These are phyloP conservation scores for Plasmopara viticola DNA, from an alignment of 352 stramenopile species.

Conservation along the genomic window DNA sequence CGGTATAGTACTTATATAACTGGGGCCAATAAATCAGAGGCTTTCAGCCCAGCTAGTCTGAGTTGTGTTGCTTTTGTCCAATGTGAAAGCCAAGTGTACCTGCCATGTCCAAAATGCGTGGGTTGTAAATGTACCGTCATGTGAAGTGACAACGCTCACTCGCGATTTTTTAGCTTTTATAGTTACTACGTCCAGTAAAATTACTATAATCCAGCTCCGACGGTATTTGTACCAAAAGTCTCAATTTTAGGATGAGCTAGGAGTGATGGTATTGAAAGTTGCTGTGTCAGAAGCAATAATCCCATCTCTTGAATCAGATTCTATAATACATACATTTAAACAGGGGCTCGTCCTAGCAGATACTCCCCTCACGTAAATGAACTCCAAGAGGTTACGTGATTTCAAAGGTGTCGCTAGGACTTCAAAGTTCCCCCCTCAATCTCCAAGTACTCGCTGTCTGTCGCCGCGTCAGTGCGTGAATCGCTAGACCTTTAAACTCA, in stretches of 20 bases:
- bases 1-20: too few relatives aligned
- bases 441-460: conserved; percentile 8
- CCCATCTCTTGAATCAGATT: conserved; percentile 1
- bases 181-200: too few relatives aligned
- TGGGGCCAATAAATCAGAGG: too few relatives aligned
- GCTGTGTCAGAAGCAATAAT: conserved; percentile 28
- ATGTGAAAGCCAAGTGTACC: too few relatives aligned
- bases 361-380: not conserved
- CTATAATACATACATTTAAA: conserved; percentile 3
- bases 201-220: too few relatives aligned
- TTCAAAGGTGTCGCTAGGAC: conserved; percentile 1
- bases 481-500: not conserved
- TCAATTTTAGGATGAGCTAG: not conserved
- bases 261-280: conserved; percentile 65
- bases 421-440: conserved; percentile 24
- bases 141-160: too few relatives aligned
- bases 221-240: too few relatives aligned
- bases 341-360: not conserved
- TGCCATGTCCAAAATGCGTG: too few relatives aligned
- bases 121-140: too few relatives aligned
- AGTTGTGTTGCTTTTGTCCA: too few relatives aligned
- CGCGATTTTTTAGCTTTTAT: too few relatives aligned
- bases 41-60: too few relatives aligned
- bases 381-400: conserved; percentile 2
- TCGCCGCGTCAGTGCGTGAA: not conserved